A percentile compares a stretch with the other conserved stretches of the same genome.
These are phyloP conservation scores for Laburnicola sp. DNA, from an alignment of 2,329 filamentous ascomycete genomes.

Conservation along the genomic window DNA sequence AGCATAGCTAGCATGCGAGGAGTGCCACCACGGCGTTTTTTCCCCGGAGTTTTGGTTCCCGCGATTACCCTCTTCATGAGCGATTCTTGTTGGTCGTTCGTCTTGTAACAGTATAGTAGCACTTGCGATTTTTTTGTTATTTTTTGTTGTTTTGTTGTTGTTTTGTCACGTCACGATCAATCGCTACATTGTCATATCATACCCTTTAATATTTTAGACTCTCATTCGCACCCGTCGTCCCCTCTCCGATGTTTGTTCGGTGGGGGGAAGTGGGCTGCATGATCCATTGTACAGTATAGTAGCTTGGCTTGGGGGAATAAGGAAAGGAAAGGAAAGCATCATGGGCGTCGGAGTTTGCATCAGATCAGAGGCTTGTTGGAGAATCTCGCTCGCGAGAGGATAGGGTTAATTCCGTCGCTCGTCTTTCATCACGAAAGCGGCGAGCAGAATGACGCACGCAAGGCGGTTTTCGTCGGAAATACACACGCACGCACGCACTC, in stretches of 20 bases:
- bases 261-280: slow-evolving; percentile 24
- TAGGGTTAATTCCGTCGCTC: slow-evolving; percentile 11
- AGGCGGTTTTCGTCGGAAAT: too few species aligned
- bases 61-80: slow-evolving; percentile 33
- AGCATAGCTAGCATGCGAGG: background rate
- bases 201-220: slow-evolving; percentile 44
- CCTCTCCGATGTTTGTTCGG: slow-evolving; percentile 4
- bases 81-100: slow-evolving; percentile 30
- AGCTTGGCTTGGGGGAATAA: slow-evolving; percentile 13
- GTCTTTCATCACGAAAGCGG: slow-evolving; percentile 21
- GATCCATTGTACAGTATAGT: slow-evolving; percentile 41
- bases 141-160: slow-evolving; percentile 3
- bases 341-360: slow-evolving; percentile 1
- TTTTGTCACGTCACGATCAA: slow-evolving; percentile 30
- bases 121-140: background rate
- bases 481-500: too few species aligned
- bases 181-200: slow-evolving; percentile 29
- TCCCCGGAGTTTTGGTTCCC: slow-evolving; percentile 22
- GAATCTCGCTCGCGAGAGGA: slow-evolving; percentile 6
- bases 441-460: slow-evolving; percentile 30
- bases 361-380: slow-evolving; percentile 9
- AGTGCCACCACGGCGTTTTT: slow-evolving; percentile 13
- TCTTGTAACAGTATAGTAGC: slow-evolving; percentile 39
- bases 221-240: slow-evolving; percentile 32
- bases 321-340: slow-evolving; percentile 2